Base-by-base conservation (phyloP, 2,329 filamentous ascomycete genomes). In the Cladophialophora immunda region DNA sequence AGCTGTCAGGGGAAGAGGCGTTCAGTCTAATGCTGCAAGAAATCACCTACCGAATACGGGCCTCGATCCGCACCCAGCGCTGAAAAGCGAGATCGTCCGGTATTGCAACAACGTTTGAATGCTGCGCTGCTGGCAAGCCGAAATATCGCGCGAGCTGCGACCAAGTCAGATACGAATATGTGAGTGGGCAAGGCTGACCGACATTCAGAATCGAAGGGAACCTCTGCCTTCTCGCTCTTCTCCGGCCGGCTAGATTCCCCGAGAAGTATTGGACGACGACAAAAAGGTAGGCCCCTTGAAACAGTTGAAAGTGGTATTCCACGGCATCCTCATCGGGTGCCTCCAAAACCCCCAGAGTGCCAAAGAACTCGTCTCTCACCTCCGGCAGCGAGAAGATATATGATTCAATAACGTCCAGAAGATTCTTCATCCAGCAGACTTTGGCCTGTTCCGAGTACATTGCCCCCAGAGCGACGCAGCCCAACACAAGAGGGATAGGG, bases 221-320 rank as follows among this genome's bases (percentile, higher is more conserved):
- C 13, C 80, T 76, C 50, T 73, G 77, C 68, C 82, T 80, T 73
- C 81, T 78, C 3, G 76, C 78, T n/a, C 81, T 77, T 67, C 78
- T 79, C n/a, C 77, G 75, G 1, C 79, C 77, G 2, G 74, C 67
- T 11, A 73, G 75, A 65, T 74, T 79, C 7, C 81, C 81, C 4
- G 79, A 77, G 80, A 81, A 83, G 66, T 81, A 83, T 62, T 83
- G 81, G 2, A 76, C 74, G 38, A 80, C 70, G 0, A 78, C 73
- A 57, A 81, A 80, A 30, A 83, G 67, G 59, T 81, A 78, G 1
- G 78, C 81, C 11, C 79, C 81, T 66, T 81, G 80, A 25, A 82
- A 75, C 41, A 78, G 75, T 62, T 80, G 77, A 34, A 82, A 80
- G 19, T 75, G 76, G 29, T 70, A 66, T 77, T 77, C 79, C 27